These are phyloP conservation scores for Malania oleifera DNA, from an alignment of 164 flowering plant species.

Conservation along the genomic window DNA sequence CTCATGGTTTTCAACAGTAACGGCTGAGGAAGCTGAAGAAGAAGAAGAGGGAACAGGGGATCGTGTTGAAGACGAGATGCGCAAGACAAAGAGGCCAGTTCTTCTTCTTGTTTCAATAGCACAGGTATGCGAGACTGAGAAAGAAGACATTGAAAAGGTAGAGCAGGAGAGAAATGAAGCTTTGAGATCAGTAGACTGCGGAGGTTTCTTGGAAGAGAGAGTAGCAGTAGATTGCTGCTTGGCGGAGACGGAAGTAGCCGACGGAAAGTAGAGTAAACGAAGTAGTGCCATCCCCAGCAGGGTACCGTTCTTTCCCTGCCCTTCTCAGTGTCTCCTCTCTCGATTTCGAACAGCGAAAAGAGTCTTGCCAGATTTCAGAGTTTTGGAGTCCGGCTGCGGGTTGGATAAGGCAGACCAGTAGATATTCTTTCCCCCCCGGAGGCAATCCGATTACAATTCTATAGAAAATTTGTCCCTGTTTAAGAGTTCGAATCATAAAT, in stretches of 20 bases:
- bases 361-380: too few species aligned
- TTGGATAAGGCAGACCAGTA: too few species aligned
- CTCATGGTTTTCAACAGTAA: conserved; percentile 7
- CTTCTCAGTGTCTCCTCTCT: too few species aligned
- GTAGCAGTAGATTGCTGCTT: not conserved
- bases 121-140: conserved; percentile 13
- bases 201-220: conserved; percentile 10
- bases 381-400: too few species aligned
- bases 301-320: too few species aligned
- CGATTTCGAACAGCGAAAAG: too few species aligned
- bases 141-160: conserved; percentile 6
- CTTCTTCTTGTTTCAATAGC: conserved; percentile 12
- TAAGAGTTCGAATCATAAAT: too few species aligned
- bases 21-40: conserved; percentile 6
- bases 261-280: conserved; percentile 19
- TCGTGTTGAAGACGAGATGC: conserved; percentile 18
- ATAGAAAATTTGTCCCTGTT: too few species aligned
- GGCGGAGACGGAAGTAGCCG: conserved; percentile 11
- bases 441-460: too few species aligned
- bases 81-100: conserved; percentile 10
- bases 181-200: conserved; percentile 6
- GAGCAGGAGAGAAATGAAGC: conserved; percentile 9
- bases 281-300: conserved; percentile 36
- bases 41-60: conserved; percentile 8
- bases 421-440: too few species aligned